Percentiles rank a stretch among this genome's conserved stretches.
Conservation (phyloP, 768 basidiomycete genomes). For the Termitomyces heimii region DNA sequence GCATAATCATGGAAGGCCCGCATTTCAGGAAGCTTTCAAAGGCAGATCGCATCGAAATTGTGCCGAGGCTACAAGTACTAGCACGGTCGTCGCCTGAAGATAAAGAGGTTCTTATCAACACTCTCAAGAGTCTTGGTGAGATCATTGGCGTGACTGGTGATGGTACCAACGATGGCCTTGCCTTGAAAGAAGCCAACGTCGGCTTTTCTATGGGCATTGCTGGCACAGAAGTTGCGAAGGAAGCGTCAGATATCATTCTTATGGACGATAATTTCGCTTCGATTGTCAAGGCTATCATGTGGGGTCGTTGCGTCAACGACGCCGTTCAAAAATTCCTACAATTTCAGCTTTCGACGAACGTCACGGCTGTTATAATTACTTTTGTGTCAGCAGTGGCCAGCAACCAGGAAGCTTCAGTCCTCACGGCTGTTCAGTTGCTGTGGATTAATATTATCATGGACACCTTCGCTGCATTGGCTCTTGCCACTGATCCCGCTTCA, state of each 20-base stretch:
- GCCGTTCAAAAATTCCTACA: conserved; percentile 96
- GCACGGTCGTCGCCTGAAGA: conserved; percentile 97
- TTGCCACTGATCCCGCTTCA: conserved; percentile 94
- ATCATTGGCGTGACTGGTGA: conserved; percentile 96
- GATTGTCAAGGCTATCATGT: conserved; percentile 96
- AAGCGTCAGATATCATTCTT: conserved; percentile 97
- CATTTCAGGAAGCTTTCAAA: conserved; percentile 77
- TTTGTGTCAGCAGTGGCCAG: conserved; percentile 88
- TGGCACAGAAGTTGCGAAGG: conserved; percentile 98
- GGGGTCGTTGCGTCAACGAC: conserved; percentile 99
- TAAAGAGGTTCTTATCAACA: conserved; percentile 90
- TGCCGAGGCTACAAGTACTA: conserved; percentile 91
- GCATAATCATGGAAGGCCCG: conserved; percentile 98
- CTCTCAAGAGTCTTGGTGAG: conserved; percentile 79
- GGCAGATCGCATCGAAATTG: conserved; percentile 70
- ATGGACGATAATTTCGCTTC: conserved; percentile 98
- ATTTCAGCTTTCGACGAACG: conserved; percentile 92
- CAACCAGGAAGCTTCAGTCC: conserved; percentile 67
- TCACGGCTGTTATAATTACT: conserved; percentile 93
- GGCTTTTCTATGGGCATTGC: conserved; percentile 97
- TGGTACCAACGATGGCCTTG: conserved; percentile 97
- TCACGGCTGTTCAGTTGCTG: conserved; percentile 92
- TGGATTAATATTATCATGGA: conserved; percentile 99
- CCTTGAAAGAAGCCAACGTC: conserved; percentile 91
- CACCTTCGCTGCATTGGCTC: conserved; percentile 94